These are phyloP conservation scores for Papiliotrema laurentii DNA, from an alignment of 1,284 basidiomycete genomes.

Conservation along the genomic window DNA sequence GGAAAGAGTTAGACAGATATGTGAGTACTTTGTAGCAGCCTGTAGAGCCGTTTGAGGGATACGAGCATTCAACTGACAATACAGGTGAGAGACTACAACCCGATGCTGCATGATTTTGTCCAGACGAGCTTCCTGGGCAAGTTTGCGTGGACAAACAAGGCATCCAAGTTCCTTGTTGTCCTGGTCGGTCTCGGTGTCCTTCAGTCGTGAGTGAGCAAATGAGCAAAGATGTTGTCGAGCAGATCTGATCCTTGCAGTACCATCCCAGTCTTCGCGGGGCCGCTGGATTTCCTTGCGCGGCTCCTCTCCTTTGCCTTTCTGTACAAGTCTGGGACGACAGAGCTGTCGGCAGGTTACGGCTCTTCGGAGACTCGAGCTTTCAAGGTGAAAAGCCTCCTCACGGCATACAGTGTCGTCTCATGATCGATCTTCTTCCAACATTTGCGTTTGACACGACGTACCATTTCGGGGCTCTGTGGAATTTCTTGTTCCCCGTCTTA, in stretches of 20 bases:
- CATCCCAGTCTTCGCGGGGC: constrained; percentile 28
- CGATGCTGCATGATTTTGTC: constrained; percentile 26
- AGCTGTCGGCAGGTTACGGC: constrained; percentile 20
- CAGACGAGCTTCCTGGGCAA: constrained; percentile 20
- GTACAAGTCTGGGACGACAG: constrained; percentile 19
- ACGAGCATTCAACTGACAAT: no score
- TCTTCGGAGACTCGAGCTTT: constrained; percentile 9
- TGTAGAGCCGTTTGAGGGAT: not conserved
- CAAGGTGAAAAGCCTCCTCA: constrained; percentile 25
- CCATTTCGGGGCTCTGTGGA: constrained; percentile 37
- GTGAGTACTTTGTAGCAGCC: constrained; percentile 5
- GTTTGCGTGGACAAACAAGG: constrained; percentile 2
- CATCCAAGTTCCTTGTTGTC: constrained; percentile 23
- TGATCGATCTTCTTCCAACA: constrained; percentile 24
- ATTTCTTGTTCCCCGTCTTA: constrained; percentile 27
- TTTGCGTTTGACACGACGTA: constrained; percentile 28
- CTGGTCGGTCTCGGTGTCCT: constrained; percentile 21
- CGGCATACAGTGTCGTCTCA: constrained; percentile 19
- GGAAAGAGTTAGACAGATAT: constrained; percentile 20
- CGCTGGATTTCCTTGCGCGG: constrained; percentile 21
- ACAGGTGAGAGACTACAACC: constrained; percentile 27
- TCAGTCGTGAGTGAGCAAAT: constrained; percentile 21
- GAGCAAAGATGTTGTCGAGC: not conserved
- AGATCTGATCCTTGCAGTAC: constrained; percentile 9
- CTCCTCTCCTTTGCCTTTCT: constrained; percentile 25